Evolutionary conservation across 129 eudicot species (phyloP).

Genomic region (Logfia minima): DNA sequence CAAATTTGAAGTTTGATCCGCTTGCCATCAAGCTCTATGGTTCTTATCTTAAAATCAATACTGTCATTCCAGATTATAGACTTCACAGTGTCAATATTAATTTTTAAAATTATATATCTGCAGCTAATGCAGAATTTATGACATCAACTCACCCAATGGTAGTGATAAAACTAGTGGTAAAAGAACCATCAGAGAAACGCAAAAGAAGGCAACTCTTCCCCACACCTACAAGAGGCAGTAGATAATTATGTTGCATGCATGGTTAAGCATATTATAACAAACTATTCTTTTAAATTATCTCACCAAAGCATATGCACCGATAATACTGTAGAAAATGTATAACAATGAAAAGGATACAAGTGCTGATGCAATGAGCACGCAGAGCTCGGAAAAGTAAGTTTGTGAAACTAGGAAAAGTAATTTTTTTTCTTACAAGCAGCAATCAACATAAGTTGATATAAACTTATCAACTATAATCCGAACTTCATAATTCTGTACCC

Average conservation of each 20-base stretch:
- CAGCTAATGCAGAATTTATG: neutral
- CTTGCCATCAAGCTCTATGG: slow-evolving; percentile 64
- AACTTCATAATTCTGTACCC: too few species aligned
- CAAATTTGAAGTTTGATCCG: slow-evolving; percentile 69
- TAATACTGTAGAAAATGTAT: neutral
- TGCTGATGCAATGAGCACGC: neutral
- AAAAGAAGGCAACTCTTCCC: slow-evolving; percentile 69
- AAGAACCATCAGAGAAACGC: slow-evolving; percentile 78
- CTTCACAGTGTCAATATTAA: slow-evolving; percentile 5
- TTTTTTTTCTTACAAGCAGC: neutral
- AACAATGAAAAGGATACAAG: neutral
- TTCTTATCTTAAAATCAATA: slow-evolving; percentile 54
- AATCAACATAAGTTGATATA: neutral
- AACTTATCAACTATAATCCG: too few species aligned
- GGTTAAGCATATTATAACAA: neutral
- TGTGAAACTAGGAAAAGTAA: neutral
- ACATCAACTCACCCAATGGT: slow-evolving; percentile 60
- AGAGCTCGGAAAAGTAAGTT: neutral
- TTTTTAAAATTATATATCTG: neutral
- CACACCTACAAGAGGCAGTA: slow-evolving; percentile 50
- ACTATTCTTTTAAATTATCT: neutral
- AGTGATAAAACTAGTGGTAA: slow-evolving; percentile 72
- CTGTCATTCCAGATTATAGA: slow-evolving; percentile 29
- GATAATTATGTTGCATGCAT: neutral
- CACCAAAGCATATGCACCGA: neutral